phyloP scores from a whole-genome alignment of 2,329 filamentous ascomycete genomes.

The Allantophomopsis cytisporea region DNA sequence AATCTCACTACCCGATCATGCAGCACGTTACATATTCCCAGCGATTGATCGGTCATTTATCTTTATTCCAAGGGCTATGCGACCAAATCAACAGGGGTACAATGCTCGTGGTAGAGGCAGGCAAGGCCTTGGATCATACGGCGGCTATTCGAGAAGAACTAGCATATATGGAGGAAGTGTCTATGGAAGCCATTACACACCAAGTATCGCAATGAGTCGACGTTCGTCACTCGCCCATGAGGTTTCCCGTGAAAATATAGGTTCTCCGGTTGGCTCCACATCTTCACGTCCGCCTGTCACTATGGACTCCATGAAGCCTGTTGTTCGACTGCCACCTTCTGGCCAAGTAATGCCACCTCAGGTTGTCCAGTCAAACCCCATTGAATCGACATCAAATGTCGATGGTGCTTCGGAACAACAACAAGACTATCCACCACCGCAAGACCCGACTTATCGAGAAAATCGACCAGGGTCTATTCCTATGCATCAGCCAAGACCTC shows the following conservation, averaged over 20 bases:
- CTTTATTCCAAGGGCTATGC: slow-evolving; percentile 87
- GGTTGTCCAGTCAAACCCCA: slow-evolving; percentile 7
- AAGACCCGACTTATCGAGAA: slow-evolving; percentile 44
- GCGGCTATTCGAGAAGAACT: slow-evolving; percentile 62
- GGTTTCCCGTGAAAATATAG: slow-evolving; percentile 55
- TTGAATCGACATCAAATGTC: slow-evolving; percentile 23
- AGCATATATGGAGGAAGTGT: slow-evolving; percentile 63
- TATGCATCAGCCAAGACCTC: slow-evolving; percentile 90
- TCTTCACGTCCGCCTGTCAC: slow-evolving; percentile 54
- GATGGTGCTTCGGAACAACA: slow-evolving; percentile 35
- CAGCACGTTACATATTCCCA: slow-evolving; percentile 82
- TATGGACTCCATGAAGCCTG: slow-evolving; percentile 50
- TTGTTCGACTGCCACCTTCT: slow-evolving; percentile 68
- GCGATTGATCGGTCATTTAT: slow-evolving; percentile 87
- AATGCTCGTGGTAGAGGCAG: slow-evolving; percentile 54
- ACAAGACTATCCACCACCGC: slow-evolving; percentile 34
- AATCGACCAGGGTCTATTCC: slow-evolving; percentile 40
- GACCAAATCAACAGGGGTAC: slow-evolving; percentile 79
- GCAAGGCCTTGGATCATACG: slow-evolving; percentile 54
- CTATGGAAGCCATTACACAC: slow-evolving; percentile 69
- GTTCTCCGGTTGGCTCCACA: slow-evolving; percentile 70
- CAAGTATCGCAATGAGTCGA: slow-evolving; percentile 77
- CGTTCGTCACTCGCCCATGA: slow-evolving; percentile 67
- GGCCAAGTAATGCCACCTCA: slow-evolving; percentile 14
- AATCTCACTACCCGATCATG: slow-evolving; percentile 71